These are phyloP conservation scores for Blepharisma japonicum DNA, from an alignment of 73 alveolate genomes.

Conservation along the genomic window DNA sequence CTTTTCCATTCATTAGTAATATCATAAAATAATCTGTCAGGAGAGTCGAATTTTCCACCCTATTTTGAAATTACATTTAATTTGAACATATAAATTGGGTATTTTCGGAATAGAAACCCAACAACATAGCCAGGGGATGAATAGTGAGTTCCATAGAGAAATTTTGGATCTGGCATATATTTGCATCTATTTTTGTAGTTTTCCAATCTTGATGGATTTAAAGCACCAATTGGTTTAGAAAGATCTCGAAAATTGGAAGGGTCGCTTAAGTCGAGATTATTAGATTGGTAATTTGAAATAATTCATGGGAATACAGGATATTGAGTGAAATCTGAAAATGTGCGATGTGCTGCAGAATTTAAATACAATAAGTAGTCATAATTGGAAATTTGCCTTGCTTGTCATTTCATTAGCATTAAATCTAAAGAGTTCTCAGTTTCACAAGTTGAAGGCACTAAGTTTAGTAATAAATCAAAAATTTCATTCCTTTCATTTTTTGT, in stretches of 20 bases:
- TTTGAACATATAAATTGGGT: constrained; percentile 94
- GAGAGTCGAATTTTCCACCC: constrained; percentile 97
- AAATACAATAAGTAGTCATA: constrained; percentile 87
- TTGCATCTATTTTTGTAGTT: constrained; percentile 57
- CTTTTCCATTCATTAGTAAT: constrained; percentile 90
- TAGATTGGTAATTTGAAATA: constrained; percentile 70
- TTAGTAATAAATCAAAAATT: constrained; percentile 74
- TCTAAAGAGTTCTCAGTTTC: constrained; percentile 88
- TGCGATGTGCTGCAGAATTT: constrained; percentile 88
- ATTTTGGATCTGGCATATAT: constrained; percentile 66
- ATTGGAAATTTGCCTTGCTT: constrained; percentile 83
- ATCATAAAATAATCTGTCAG: constrained; percentile 92
- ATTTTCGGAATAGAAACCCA: constrained; percentile 87
- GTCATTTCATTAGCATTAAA: constrained; percentile 86
- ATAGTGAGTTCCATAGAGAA: constrained; percentile 99
- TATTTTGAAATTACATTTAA: constrained; percentile 54
- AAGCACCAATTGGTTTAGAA: constrained; percentile 97
- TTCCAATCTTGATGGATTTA: constrained; percentile 84
- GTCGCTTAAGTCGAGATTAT: constrained; percentile 56
- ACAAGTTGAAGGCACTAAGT: constrained; percentile 61
- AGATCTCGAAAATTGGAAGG: constrained; percentile 89
- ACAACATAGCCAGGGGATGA: constrained; percentile 99
- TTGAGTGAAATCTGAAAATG: constrained; percentile 92
- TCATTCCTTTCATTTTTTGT: constrained; percentile 79
- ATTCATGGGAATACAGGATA: constrained; percentile 99